Conservation (phyloP, 2,329 filamentous ascomycete species). For the Epichloe coenophiala region DNA sequence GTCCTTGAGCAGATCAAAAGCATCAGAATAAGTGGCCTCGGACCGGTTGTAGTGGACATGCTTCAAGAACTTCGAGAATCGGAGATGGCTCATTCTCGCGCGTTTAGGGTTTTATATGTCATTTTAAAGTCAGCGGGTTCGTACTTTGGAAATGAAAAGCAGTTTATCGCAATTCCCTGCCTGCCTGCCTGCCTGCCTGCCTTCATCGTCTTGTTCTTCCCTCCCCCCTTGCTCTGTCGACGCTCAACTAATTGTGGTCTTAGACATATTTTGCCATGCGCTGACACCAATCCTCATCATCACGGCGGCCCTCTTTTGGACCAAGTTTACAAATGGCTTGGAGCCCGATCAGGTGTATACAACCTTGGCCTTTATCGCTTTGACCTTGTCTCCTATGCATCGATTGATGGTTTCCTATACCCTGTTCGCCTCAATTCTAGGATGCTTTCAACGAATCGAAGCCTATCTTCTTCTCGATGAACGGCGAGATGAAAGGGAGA, state of each 20-base stretch:
- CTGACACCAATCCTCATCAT: slow-evolving; percentile 7
- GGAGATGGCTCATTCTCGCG: slow-evolving; percentile 7
- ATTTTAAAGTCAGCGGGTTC: slow-evolving; percentile 4
- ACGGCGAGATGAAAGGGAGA: background rate
- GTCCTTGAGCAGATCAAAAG: slow-evolving; percentile 16
- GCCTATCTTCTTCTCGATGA: slow-evolving; percentile 5
- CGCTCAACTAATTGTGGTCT: too few relatives aligned
- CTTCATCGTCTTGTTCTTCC: background rate
- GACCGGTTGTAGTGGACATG: slow-evolving; percentile 1
- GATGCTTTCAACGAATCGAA: slow-evolving; percentile 8
- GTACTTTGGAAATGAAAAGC: background rate
- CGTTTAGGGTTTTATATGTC: slow-evolving; percentile 3
- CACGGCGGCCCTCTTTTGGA: slow-evolving; percentile 7
- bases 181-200: background rate
- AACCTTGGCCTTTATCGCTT: slow-evolving; percentile 5
- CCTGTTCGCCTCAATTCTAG: slow-evolving; percentile 1
- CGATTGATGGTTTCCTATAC: slow-evolving; percentile 3
- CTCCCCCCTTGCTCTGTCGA: background rate
- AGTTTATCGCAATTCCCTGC: background rate
- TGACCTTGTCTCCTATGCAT: slow-evolving; percentile 3
- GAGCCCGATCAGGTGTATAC: slow-evolving; percentile 5
- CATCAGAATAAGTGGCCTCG: slow-evolving; percentile 23
- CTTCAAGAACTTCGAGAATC: slow-evolving; percentile 7
- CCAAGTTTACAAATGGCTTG: slow-evolving; percentile 2
- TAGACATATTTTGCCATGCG: background rate